Conservation (phyloP, 176 grass and related monocot species). For the Themeda triandra region DNA sequence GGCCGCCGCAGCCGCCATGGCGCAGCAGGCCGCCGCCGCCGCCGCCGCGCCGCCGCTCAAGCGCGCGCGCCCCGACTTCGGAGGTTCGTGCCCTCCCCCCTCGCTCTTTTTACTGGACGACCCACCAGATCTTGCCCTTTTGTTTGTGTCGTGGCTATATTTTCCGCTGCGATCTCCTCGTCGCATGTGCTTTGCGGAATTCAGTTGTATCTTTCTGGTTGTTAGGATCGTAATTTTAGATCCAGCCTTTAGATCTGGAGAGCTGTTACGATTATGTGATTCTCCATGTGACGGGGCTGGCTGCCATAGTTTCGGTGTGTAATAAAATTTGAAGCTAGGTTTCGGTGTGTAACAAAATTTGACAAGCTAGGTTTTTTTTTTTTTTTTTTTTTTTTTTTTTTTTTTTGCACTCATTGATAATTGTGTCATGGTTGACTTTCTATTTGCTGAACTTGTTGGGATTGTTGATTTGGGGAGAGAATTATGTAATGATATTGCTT, state of each 20-base stretch:
- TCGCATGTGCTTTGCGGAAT: not conserved
- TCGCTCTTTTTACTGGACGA: not conserved
- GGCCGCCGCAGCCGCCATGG: constrained; percentile 22
- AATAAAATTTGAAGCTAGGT: not conserved
- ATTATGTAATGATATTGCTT: not conserved
- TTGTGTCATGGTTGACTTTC: not conserved
- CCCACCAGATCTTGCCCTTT: constrained; percentile 9
- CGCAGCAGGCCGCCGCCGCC: constrained; percentile 36
- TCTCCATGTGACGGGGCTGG: not conserved
- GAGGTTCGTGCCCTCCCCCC: constrained; percentile 31
- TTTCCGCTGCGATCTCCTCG: not conserved
- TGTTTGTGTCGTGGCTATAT: not conserved
- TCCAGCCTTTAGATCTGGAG: not conserved
- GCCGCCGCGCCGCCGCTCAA: constrained; percentile 61
- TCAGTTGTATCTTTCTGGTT: not conserved
- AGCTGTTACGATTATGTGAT: not conserved
- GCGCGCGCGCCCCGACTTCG: constrained; percentile 78
- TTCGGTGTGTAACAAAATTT: not conserved
- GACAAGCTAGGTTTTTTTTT: not conserved
- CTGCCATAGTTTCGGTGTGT: not conserved
- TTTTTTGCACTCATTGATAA: not conserved
- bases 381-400: no score
- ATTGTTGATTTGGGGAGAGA: not conserved
- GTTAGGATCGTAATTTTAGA: not conserved
- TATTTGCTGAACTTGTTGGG: not conserved